These are phyloP conservation scores for Lomentospora prolificans DNA, from an alignment of 2,329 filamentous ascomycete genomes.

Conservation along the genomic window DNA sequence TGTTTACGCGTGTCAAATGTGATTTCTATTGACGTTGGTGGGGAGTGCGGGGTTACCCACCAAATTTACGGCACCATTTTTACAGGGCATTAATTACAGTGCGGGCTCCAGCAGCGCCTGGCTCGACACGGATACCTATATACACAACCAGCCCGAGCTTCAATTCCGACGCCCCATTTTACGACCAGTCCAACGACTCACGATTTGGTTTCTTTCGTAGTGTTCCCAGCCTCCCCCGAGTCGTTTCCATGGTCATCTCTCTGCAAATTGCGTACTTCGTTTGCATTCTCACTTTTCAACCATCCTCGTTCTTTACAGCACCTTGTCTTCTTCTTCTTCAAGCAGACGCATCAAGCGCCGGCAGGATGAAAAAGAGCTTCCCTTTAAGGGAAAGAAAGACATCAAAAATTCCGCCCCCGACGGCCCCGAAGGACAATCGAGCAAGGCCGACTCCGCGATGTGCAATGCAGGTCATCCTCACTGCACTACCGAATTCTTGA, in stretches of 20 bases:
- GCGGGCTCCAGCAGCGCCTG: not conserved
- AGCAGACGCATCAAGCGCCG: slow-evolving; percentile 25
- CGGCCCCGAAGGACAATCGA: slow-evolving; percentile 44
- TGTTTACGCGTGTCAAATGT: not conserved
- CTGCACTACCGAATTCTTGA: slow-evolving; percentile 33
- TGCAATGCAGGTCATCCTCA: slow-evolving; percentile 42
- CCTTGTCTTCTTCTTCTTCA: slow-evolving; percentile 28
- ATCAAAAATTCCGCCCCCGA: slow-evolving; percentile 42
- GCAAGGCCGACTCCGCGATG: slow-evolving; percentile 37
- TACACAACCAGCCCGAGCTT: no score
- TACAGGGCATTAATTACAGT: not conserved
- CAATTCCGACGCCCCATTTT: no score
- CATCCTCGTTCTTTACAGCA: not conserved
- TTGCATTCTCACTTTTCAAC: no score
- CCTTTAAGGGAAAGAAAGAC: slow-evolving; percentile 13
- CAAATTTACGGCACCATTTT: no score
- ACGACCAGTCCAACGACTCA: no score
- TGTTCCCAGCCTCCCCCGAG: no score
- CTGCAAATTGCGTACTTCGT: no score
- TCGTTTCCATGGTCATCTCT: no score
- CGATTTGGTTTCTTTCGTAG: no score
- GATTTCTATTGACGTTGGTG: not conserved
- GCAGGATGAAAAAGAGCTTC: slow-evolving; percentile 32
- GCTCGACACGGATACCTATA: no score
- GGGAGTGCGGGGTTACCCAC: slow-evolving; percentile 2